These are phyloP conservation scores for Bidens hawaiensis DNA, from an alignment of 140 eudicot species.

Conservation along the genomic window DNA sequence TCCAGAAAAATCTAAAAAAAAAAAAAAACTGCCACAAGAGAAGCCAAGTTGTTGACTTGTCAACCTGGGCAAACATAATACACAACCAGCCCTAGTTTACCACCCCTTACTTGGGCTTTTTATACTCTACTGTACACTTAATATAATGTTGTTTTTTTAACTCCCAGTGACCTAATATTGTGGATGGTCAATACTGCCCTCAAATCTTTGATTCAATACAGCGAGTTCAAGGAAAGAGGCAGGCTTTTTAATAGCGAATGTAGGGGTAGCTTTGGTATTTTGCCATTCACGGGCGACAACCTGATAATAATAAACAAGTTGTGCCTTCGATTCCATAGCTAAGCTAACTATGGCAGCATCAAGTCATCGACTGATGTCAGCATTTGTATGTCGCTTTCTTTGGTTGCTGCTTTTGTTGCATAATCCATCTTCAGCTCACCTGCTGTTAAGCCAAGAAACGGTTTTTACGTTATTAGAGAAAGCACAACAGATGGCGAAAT, in stretches of 20 bases:
- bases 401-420: constrained; percentile 26
- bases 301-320: constrained; percentile 55
- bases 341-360: constrained; percentile 59
- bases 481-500: not conserved
- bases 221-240: constrained; percentile 21
- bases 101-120: constrained; percentile 19
- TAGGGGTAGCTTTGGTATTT: constrained; percentile 14
- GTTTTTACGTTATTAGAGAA: not conserved
- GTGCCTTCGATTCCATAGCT: constrained; percentile 26
- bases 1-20: constrained; percentile 32
- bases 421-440: constrained; percentile 46
- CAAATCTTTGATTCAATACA: constrained; percentile 15
- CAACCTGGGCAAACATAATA: constrained; percentile 94
- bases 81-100: constrained; percentile 28
- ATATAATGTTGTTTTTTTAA: constrained; percentile 13
- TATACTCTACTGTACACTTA: constrained; percentile 60
- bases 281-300: constrained; percentile 30
- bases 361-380: constrained; percentile 48
- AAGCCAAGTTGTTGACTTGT: constrained; percentile 52
- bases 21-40: constrained; percentile 97
- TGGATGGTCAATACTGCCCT: constrained; percentile 8
- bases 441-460: constrained; percentile 19
- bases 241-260: constrained; percentile 17
- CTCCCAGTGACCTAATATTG: not conserved
- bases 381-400: constrained; percentile 66